These are phyloP conservation scores for Aspergillus neotritici DNA, from an alignment of 2,329 filamentous ascomycete genomes.

Conservation along the genomic window DNA sequence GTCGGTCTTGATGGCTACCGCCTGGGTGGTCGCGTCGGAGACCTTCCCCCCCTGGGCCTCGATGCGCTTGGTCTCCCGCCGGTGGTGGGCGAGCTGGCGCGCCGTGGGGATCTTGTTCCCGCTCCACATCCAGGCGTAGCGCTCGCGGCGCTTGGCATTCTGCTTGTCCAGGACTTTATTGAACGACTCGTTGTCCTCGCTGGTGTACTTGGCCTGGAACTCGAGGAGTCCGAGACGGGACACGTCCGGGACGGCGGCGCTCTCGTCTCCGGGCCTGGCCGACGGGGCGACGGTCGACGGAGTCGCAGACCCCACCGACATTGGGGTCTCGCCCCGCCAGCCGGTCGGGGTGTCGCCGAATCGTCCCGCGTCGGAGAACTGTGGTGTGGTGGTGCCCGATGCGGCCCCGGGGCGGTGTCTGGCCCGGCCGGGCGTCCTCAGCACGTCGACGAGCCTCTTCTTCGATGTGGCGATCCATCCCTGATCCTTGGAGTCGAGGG, in stretches of 20 bases:
- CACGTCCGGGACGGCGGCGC: constrained; percentile 54
- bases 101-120: constrained; percentile 73
- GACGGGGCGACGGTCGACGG: constrained; percentile 33
- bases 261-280: constrained; percentile 35
- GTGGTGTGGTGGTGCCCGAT: constrained; percentile 52
- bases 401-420: constrained; percentile 14
- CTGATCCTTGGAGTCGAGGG: constrained; percentile 76
- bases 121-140: constrained; percentile 82
- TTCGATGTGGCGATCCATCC: constrained; percentile 82
- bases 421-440: constrained; percentile 65
- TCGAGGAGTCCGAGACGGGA: constrained; percentile 71
- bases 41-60: constrained; percentile 54
- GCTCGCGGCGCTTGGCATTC: constrained; percentile 76
- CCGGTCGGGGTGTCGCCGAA: constrained; percentile 34
- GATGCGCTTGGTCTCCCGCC: constrained; percentile 63
- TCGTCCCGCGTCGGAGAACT: constrained; percentile 15
- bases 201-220: constrained; percentile 92
- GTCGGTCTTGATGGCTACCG: constrained; percentile 55
- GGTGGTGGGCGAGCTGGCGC: constrained; percentile 53
- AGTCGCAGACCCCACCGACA: constrained; percentile 43
- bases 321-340: constrained; percentile 69
- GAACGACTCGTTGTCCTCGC: constrained; percentile 96
- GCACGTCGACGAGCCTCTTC: constrained; percentile 65
- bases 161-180: constrained; percentile 87
- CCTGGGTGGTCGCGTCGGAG: constrained; percentile 47